phyloP scores from a whole-genome alignment of 2,329 filamentous ascomycete genomes.

The Biscogniauxia sp. region DNA sequence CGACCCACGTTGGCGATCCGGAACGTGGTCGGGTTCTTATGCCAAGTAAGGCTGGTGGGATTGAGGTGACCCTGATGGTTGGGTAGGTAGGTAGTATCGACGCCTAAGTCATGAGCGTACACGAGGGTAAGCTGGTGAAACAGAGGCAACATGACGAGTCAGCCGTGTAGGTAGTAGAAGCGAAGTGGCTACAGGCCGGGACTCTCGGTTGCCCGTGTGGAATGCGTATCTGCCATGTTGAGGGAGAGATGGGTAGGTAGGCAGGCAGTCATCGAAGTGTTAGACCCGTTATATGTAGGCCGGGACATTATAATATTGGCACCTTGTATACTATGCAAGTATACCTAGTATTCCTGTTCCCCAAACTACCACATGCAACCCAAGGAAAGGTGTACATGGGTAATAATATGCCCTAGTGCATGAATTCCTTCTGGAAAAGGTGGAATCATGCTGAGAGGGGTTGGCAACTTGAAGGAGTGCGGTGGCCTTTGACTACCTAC shows the following conservation, averaged over 20 bases:
- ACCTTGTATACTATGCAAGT: not conserved
- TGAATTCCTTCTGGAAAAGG: not conserved
- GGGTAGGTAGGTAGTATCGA: not conserved
- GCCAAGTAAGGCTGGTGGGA: not conserved
- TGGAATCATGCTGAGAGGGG: not conserved
- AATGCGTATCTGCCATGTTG: not conserved
- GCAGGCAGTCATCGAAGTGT: too few relatives aligned
- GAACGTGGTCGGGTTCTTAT: not conserved
- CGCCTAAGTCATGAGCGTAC: not conserved
- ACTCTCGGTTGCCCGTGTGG: not conserved
- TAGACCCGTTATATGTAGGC: too few relatives aligned
- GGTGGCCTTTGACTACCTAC: not conserved
- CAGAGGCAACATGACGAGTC: not conserved
- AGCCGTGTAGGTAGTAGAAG: not conserved
- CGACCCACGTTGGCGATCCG: not conserved
- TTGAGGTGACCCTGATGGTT: not conserved
- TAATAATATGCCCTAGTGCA: not conserved
- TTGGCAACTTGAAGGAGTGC: not conserved
- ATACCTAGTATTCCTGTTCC: not conserved
- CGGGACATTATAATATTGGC: too few relatives aligned
- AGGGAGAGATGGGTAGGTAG: too few relatives aligned
- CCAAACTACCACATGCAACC: not conserved
- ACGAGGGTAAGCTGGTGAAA: not conserved
- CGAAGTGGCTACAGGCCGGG: not conserved
- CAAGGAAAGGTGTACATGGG: not conserved